A percentile compares a stretch with the other conserved stretches of the same genome.
Evolutionary conservation across 805 yeast genomes (phyloP).

Genomic region (Spathaspora passalidarum): DNA sequence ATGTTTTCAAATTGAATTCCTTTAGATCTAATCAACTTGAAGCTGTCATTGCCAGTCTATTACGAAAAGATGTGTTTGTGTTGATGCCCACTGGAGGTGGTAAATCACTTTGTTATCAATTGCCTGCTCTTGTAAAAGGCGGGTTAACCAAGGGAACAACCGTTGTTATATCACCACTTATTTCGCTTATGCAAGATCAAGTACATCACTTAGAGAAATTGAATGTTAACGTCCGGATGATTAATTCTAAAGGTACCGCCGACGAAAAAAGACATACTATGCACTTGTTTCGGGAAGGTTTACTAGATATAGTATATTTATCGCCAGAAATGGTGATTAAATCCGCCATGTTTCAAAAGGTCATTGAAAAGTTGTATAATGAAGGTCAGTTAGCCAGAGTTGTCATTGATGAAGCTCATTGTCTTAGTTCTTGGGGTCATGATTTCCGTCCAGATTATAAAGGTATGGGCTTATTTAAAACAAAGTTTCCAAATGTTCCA

Average conservation of each 20-base stretch:
- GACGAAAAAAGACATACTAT: constrained; percentile 64
- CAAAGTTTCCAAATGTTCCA: constrained; percentile 75
- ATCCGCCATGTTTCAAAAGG: constrained; percentile 63
- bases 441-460: constrained; percentile 97
- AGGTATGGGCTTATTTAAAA: constrained; percentile 69
- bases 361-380: constrained; percentile 55
- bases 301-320: constrained; percentile 72
- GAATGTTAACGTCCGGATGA: constrained; percentile 80
- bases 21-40: constrained; percentile 85
- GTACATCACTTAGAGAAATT: constrained; percentile 71
- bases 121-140: constrained; percentile 86
- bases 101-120: constrained; percentile 90
- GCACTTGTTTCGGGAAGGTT: constrained; percentile 60
- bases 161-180: constrained; percentile 88
- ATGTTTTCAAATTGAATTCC: constrained; percentile 57
- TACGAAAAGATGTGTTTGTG: constrained; percentile 87
- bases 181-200: constrained; percentile 97
- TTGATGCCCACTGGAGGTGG: constrained; percentile 99
- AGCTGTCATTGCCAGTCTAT: constrained; percentile 73
- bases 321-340: constrained; percentile 94
- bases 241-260: constrained; percentile 69
- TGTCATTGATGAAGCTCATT: constrained; percentile 96
- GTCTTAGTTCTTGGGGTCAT: constrained; percentile 98
- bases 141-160: constrained; percentile 84
- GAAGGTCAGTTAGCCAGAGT: constrained; percentile 68